Percentiles rank a stretch among this genome's conserved stretches.
Evolutionary conservation across 192 early-diverging fungal species (phyloP).

Genomic region (Entomortierella beljakovae): DNA sequence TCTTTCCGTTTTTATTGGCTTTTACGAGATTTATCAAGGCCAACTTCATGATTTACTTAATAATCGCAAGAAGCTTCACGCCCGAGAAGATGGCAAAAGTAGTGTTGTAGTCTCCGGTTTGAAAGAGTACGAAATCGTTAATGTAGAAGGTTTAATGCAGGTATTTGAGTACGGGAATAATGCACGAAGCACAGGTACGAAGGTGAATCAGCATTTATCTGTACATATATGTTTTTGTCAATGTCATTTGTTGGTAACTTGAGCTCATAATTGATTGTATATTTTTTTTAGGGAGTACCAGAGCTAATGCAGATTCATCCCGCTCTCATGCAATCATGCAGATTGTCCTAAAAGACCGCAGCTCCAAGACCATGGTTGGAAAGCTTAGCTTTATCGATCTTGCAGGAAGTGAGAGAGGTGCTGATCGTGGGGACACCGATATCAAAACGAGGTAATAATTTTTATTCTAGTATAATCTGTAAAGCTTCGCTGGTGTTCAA

Average conservation of each 20-base stretch:
- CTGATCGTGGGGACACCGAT: slow-evolving; percentile 95
- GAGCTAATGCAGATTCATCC: slow-evolving; percentile 95
- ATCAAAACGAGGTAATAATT: slow-evolving; percentile 83
- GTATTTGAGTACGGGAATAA: slow-evolving; percentile 95
- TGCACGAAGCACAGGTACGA: slow-evolving; percentile 90
- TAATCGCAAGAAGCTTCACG: slow-evolving; percentile 90
- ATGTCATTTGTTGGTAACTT: slow-evolving; percentile 10
- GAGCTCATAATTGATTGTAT: neutral
- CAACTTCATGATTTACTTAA: slow-evolving; percentile 96
- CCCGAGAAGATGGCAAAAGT: slow-evolving; percentile 95
- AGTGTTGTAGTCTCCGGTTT: slow-evolving; percentile 94
- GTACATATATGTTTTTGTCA: neutral
- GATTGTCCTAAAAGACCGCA: slow-evolving; percentile 81
- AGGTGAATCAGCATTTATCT: neutral
- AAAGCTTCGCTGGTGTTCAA: too few relatives aligned
- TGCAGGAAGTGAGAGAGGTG: slow-evolving; percentile 97
- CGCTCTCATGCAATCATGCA: slow-evolving; percentile 98
- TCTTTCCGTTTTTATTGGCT: slow-evolving; percentile 85
- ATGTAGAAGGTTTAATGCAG: slow-evolving; percentile 88
- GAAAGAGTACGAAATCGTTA: slow-evolving; percentile 87
- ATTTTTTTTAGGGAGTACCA: slow-evolving; percentile 81
- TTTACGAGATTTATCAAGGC: slow-evolving; percentile 98
- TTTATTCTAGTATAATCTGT: too few relatives aligned
- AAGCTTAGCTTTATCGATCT: slow-evolving; percentile 99
- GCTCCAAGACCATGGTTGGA: slow-evolving; percentile 55